phyloP scores from a whole-genome alignment of 208 protist genomes.

The Leishmania aethiopica region DNA sequence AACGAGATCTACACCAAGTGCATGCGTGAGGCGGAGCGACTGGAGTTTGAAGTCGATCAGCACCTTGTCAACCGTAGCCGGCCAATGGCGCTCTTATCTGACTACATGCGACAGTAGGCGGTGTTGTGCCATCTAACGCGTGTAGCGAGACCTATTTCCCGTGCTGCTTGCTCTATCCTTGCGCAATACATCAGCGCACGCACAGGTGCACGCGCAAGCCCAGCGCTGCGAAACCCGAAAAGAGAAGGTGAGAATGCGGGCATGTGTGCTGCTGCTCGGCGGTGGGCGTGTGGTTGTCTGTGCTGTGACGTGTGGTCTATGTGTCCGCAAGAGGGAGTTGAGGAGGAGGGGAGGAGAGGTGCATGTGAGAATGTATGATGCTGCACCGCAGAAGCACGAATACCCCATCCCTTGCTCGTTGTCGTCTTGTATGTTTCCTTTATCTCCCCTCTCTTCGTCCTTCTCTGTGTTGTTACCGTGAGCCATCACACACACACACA shows the following conservation, averaged over 20 bases:
- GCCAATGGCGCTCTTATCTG: conserved; percentile 14
- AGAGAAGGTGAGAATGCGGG: not conserved
- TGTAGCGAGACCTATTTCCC: not conserved
- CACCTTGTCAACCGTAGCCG: conserved; percentile 27
- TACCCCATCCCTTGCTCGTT: not conserved
- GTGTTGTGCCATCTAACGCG: not conserved
- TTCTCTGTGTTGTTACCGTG: not conserved
- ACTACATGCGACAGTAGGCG: conserved; percentile 26
- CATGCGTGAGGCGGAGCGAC: conserved; percentile 42
- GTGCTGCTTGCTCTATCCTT: not conserved
- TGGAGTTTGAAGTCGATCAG: conserved; percentile 48
- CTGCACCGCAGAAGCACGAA: not conserved
- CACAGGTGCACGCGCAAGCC: not conserved
- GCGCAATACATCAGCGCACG: not conserved
- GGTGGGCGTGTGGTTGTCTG: not conserved
- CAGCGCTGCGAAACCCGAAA: not conserved
- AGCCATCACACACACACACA: not conserved
- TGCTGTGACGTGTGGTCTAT: not conserved
- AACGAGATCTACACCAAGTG: conserved; percentile 35
- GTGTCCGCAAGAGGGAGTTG: not conserved
- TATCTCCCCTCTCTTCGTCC: not conserved
- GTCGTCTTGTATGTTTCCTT: not conserved
- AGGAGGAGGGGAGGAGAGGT: not conserved
- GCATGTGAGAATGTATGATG: not conserved
- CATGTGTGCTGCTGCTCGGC: not conserved